Conservation (phyloP, 208 protist species). For the Crithidia bombi region DNA sequence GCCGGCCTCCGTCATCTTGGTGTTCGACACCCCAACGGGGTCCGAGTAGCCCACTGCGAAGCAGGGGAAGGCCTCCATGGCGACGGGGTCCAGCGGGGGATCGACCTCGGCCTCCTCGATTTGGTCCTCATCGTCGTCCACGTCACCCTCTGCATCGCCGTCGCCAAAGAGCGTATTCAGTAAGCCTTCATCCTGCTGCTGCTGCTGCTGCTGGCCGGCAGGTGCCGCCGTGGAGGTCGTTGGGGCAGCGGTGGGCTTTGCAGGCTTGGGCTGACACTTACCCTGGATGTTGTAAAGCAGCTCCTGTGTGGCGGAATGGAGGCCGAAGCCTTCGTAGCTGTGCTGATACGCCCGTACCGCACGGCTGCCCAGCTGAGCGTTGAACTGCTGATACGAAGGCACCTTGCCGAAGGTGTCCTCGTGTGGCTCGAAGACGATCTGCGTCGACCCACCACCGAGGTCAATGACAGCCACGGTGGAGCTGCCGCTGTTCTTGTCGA, state of each 20-base stretch:
- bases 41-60: conserved; percentile 34
- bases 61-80: conserved; percentile 32
- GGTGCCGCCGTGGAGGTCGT: background rate
- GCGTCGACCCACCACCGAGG: conserved; percentile 82
- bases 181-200: background rate
- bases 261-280: conserved; percentile 3
- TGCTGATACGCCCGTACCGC: conserved; percentile 72
- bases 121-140: background rate
- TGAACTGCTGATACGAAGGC: conserved; percentile 26
- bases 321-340: conserved; percentile 82
- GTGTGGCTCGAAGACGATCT: conserved; percentile 73
- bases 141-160: background rate
- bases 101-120: background rate
- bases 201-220: background rate
- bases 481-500: background rate
- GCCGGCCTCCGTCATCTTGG: conserved; percentile 19
- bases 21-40: conserved; percentile 28
- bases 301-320: conserved; percentile 58
- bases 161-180: background rate
- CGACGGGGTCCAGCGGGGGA: conserved; percentile 1
- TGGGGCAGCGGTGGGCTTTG: background rate
- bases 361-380: conserved; percentile 27
- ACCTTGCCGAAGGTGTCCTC: conserved; percentile 16
- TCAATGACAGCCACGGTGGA: conserved; percentile 68
- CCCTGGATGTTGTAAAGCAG: conserved; percentile 42